These are phyloP conservation scores for Fusarium verrucosum DNA, from an alignment of 2,329 filamentous ascomycete species.

Conservation along the genomic window DNA sequence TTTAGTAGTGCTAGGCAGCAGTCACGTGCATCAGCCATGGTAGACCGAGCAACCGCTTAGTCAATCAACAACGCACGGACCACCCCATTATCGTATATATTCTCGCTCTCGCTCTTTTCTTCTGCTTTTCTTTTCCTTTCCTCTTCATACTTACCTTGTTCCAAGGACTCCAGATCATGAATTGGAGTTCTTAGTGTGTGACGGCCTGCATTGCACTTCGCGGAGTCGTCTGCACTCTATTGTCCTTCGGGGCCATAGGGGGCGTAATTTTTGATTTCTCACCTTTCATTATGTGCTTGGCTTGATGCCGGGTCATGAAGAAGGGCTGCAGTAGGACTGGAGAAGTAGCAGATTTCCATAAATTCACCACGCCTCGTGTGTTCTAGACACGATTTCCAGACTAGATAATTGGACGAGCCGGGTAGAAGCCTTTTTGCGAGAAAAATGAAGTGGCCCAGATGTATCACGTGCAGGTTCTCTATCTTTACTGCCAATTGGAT, in stretches of 20 bases:
- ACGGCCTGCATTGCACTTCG: constrained; percentile 66
- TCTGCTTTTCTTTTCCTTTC: constrained; percentile 49
- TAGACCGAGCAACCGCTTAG: not conserved
- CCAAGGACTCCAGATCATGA: constrained; percentile 57
- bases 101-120: not conserved
- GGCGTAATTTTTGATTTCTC: constrained; percentile 62
- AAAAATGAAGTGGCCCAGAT: too few species aligned
- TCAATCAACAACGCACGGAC: constrained; percentile 16
- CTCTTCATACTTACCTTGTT: constrained; percentile 67
- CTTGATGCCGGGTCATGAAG: constrained; percentile 49
- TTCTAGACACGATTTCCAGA: too few species aligned
- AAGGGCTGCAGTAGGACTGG: too few species aligned
- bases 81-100: constrained; percentile 45
- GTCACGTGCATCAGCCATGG: not conserved
- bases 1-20: not conserved
- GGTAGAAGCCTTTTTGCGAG: too few species aligned
- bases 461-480: too few species aligned
- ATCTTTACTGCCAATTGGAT: too few species aligned
- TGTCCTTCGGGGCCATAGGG: constrained; percentile 65
- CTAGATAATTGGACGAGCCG: too few species aligned
- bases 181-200: constrained; percentile 54
- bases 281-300: constrained; percentile 56
- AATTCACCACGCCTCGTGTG: too few species aligned
- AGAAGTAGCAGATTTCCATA: too few species aligned
- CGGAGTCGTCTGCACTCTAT: constrained; percentile 60